Percentiles rank a stretch among this genome's conserved stretches.
Conservation (phyloP, 2,329 filamentous ascomycete genomes). For the Lachnellula occidentalis region DNA sequence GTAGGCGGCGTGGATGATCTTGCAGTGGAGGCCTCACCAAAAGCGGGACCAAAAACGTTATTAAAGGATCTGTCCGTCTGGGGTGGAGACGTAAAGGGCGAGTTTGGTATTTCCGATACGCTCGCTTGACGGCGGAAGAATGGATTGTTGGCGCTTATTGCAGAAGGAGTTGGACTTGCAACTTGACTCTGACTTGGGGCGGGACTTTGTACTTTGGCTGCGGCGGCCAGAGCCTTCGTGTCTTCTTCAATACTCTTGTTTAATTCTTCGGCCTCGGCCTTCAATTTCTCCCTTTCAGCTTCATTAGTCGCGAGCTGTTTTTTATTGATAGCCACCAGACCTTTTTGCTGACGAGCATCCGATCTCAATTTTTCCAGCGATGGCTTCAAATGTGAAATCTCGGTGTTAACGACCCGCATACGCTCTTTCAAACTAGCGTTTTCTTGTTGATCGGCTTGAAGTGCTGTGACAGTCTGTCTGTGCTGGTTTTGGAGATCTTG, state of each 20-base stretch:
- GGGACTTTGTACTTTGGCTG: slow-evolving; percentile 35
- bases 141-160: slow-evolving; percentile 79
- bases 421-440: slow-evolving; percentile 81
- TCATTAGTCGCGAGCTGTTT: slow-evolving; percentile 92
- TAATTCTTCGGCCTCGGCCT: slow-evolving; percentile 68
- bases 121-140: slow-evolving; percentile 76
- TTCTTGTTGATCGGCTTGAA: slow-evolving; percentile 85
- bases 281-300: slow-evolving; percentile 80
- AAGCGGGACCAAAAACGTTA: slow-evolving; percentile 75
- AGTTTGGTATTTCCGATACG: slow-evolving; percentile 44
- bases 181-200: slow-evolving; percentile 41
- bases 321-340: slow-evolving; percentile 95
- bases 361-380: slow-evolving; percentile 90
- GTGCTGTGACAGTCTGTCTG: slow-evolving; percentile 63
- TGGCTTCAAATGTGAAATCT: slow-evolving; percentile 78
- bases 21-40: slow-evolving; percentile 40
- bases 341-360: slow-evolving; percentile 91
- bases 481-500: slow-evolving; percentile 81
- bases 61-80: slow-evolving; percentile 69
- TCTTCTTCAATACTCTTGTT: slow-evolving; percentile 57
- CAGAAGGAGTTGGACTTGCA: slow-evolving; percentile 64
- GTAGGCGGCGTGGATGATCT: slow-evolving; percentile 43
- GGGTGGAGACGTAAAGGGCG: slow-evolving; percentile 38
- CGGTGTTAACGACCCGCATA: slow-evolving; percentile 75
- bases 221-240: slow-evolving; percentile 46